phyloP scores from a whole-genome alignment of 1,284 basidiomycete species.

The Mycosarcoma mackinlayi region DNA sequence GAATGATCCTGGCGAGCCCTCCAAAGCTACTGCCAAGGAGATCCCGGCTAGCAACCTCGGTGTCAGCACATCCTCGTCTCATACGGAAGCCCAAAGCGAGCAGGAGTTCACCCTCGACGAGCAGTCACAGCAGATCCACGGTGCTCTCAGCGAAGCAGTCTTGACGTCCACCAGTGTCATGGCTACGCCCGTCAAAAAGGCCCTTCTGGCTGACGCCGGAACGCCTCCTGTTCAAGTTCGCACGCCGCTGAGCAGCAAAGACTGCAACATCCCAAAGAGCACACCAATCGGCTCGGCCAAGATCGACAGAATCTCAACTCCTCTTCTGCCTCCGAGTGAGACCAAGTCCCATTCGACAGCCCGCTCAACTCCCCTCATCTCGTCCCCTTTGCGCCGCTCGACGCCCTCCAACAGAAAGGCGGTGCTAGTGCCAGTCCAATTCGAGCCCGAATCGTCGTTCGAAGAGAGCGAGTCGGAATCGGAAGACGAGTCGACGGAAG shows the following conservation, averaged over 20 bases:
- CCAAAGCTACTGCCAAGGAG: not conserved
- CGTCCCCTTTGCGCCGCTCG: constrained; percentile 16
- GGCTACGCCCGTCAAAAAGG: not conserved
- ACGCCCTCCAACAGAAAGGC: not conserved
- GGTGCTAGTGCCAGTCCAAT: not conserved
- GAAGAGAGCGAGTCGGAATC: constrained; percentile 20
- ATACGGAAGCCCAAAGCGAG: not conserved
- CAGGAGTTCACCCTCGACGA: not conserved
- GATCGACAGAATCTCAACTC: constrained; percentile 3
- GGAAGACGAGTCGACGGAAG: constrained; percentile 8
- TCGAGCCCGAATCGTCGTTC: constrained; percentile 12
- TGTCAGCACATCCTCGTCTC: too few relatives aligned
- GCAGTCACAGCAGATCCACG: not conserved
- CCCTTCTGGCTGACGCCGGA: not conserved
- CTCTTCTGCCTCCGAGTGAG: not conserved
- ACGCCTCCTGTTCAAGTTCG: constrained; percentile 5
- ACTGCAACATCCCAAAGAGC: constrained; percentile 21
- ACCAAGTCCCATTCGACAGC: not conserved
- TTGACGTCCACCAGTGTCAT: not conserved
- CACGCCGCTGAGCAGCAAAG: constrained; percentile 25
- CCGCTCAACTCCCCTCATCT: not conserved
- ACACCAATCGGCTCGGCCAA: not conserved
- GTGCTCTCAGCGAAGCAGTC: not conserved
- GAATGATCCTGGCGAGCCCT: not conserved
- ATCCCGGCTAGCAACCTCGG: not conserved